Evolutionary conservation across 176 grass and related monocot species (phyloP).

Genomic region (Tuctoria greenei): DNA sequence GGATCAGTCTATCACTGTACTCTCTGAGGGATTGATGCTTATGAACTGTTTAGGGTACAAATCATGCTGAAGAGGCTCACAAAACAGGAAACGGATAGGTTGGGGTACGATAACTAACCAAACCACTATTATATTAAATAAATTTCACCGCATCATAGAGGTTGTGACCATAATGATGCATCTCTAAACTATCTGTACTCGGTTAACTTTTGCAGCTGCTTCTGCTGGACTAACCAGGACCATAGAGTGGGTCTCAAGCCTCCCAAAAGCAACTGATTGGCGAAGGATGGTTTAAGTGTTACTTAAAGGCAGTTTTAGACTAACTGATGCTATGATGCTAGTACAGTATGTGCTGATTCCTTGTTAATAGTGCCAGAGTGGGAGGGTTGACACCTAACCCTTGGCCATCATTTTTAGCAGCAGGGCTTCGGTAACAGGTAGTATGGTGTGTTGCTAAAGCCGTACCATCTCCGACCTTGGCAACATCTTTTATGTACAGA

Average conservation of each 20-base stretch:
- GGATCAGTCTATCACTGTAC: too few relatives aligned
- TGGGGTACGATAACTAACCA: neutral
- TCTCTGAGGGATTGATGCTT: neutral
- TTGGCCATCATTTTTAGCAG: neutral
- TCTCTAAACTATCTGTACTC: neutral
- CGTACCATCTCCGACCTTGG: neutral
- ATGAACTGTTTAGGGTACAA: neutral
- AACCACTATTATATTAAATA: neutral
- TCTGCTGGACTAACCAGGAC: neutral
- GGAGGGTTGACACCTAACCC: conserved; percentile 35
- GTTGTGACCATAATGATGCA: neutral
- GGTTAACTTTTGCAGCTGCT: neutral
- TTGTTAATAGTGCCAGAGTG: conserved; percentile 32
- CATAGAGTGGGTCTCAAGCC: conserved; percentile 35
- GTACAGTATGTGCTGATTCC: conserved; percentile 11
- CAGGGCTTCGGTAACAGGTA: neutral
- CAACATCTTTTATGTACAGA: neutral
- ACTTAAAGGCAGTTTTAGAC: neutral
- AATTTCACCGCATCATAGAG: neutral
- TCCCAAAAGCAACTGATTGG: conserved; percentile 16
- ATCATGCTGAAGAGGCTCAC: neutral
- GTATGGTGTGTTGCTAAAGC: conserved; percentile 10
- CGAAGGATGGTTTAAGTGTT: conserved; percentile 20
- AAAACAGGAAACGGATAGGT: neutral
- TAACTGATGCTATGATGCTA: conserved; percentile 27